A percentile compares a stretch with the other conserved stretches of the same genome.
These are phyloP conservation scores for Nitzschia sp. DNA, from an alignment of 108 stramenopile genomes.

Conservation along the genomic window DNA sequence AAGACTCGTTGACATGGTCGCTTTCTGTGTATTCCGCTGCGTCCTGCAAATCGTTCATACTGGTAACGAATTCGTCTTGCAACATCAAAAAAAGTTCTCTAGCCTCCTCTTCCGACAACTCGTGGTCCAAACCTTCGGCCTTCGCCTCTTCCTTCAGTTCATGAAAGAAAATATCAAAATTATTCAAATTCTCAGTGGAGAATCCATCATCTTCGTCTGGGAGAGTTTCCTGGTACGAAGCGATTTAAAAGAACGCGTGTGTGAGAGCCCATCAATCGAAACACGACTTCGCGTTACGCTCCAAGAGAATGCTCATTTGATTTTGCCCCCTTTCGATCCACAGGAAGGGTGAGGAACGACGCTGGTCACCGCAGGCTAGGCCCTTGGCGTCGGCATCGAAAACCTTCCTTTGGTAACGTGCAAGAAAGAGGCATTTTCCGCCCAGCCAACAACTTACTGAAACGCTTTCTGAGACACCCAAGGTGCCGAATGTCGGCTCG, in stretches of 20 bases:
- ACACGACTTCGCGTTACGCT: not conserved
- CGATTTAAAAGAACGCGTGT: not conserved
- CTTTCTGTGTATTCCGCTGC: constrained; percentile 1
- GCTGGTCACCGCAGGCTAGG: not conserved
- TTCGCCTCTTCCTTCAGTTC: constrained; percentile 53
- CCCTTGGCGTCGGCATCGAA: not conserved
- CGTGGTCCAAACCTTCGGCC: constrained; percentile 40
- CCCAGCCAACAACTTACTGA: not conserved
- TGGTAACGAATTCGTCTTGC: constrained; percentile 30
- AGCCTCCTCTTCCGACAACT: constrained; percentile 58
- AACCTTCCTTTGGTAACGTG: constrained; percentile 29
- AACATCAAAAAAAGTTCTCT: constrained; percentile 60
- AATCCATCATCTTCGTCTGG: not conserved
- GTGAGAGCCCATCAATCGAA: constrained; percentile 10
- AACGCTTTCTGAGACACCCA: not conserved
- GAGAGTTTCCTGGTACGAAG: not conserved
- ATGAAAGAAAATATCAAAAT: constrained; percentile 51
- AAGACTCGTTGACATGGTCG: not conserved
- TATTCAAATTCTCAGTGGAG: constrained; percentile 2
- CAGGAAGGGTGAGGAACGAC: constrained; percentile 1
- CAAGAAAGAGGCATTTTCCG: constrained; percentile 12
- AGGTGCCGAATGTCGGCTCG: not conserved
- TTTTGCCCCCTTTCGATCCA: constrained; percentile 33
- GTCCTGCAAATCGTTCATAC: too few relatives aligned
- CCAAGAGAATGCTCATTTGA: not conserved